Conservation (phyloP, 371 early-diverging fungal genomes). For the Mucor racemosus region DNA sequence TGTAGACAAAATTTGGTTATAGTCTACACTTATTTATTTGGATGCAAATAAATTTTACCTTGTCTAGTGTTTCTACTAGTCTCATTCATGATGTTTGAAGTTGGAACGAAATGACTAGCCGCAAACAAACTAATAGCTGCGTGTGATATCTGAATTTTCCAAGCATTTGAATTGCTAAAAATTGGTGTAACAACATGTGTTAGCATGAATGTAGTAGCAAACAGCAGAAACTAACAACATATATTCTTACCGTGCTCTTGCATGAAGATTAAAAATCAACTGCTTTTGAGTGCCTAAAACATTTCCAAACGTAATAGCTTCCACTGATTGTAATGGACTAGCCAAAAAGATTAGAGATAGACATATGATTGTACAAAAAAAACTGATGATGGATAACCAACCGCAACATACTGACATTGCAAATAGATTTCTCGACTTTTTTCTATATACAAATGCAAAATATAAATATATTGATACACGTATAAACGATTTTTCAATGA, state of each 20-base stretch:
- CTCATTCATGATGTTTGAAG: background rate
- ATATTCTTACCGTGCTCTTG: slow-evolving; percentile 30
- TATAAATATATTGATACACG: background rate
- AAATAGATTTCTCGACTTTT: background rate
- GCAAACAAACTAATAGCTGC: slow-evolving; percentile 30
- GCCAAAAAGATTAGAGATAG: slow-evolving; percentile 26
- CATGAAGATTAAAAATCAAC: slow-evolving; percentile 59
- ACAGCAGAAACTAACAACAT: background rate
- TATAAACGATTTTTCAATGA: background rate
- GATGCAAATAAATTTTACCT: background rate
- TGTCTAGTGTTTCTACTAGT: slow-evolving; percentile 10
- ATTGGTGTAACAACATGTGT: background rate
- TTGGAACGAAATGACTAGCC: slow-evolving; percentile 32
- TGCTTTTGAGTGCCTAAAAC: slow-evolving; percentile 68
- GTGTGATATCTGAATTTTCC: slow-evolving; percentile 50
- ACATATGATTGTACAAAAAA: slow-evolving; percentile 21
- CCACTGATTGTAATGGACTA: slow-evolving; percentile 35
- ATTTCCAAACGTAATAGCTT: slow-evolving; percentile 52
- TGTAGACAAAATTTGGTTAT: background rate
- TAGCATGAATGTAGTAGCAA: background rate
- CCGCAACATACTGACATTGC: slow-evolving; percentile 4
- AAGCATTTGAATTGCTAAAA: slow-evolving; percentile 49
- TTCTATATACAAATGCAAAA: background rate
- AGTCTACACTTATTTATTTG: background rate
- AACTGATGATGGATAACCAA: slow-evolving; percentile 6